Conservation (phyloP, 2,329 filamentous ascomycete species). For the Zasmidium citrigriseum region DNA sequence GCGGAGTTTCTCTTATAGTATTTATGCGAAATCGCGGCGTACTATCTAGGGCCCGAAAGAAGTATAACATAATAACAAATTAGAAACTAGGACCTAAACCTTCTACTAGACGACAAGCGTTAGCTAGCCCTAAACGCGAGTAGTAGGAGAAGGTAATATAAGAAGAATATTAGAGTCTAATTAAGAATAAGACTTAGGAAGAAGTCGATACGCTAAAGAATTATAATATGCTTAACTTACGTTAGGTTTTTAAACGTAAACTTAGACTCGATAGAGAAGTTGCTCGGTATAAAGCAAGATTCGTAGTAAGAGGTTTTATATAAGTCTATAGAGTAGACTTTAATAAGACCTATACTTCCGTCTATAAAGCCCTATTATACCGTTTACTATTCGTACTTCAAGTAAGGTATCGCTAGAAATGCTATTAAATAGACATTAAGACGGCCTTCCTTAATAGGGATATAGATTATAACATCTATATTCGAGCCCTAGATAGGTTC, state of each 20-base stretch:
- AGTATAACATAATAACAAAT: too few relatives aligned
- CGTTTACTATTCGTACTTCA: constrained; percentile 6
- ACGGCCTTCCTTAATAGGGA: constrained; percentile 11
- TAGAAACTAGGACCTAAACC: background rate
- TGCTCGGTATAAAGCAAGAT: constrained; percentile 4
- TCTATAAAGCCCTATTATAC: constrained; percentile 8
- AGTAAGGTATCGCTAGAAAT: constrained; percentile 3
- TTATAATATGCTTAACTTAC: constrained; percentile 6
- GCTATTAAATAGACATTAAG: constrained; percentile 11
- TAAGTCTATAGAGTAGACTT: constrained; percentile 11
- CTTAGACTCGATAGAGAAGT: constrained; percentile 3
- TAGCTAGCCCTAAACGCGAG: background rate
- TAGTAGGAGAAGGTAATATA: constrained; percentile 8
- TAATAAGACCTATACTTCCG: constrained; percentile 6
- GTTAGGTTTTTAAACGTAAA: constrained; percentile 10
- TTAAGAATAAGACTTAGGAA: constrained; percentile 10
- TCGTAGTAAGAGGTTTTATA: constrained; percentile 9
- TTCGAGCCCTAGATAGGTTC: constrained; percentile 13
- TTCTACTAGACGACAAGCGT: background rate
- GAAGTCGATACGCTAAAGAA: background rate
- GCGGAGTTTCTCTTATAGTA: too few relatives aligned
- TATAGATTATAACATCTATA: constrained; percentile 11
- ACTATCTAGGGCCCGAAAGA: too few relatives aligned
- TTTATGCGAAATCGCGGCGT: too few relatives aligned
- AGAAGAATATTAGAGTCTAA: constrained; percentile 6